A percentile compares a stretch with the other conserved stretches of the same genome.
Evolutionary conservation across 805 yeast genomes (phyloP).

Genomic region (Kregervanrija delftensis): DNA sequence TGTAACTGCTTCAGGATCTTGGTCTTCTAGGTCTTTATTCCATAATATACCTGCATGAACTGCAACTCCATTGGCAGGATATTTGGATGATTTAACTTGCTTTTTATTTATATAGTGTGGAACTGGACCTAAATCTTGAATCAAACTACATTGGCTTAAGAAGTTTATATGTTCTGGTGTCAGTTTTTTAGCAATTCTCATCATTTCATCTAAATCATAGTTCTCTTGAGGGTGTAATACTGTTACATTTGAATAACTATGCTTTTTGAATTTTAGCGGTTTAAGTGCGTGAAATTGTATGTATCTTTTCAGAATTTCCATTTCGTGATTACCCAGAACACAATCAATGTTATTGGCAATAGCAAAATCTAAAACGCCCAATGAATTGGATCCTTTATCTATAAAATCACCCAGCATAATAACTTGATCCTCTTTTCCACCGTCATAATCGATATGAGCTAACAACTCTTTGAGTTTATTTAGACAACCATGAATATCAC

Average conservation of each 20-base stretch:
- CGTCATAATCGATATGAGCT: slow-evolving; percentile 39
- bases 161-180: slow-evolving; percentile 55
- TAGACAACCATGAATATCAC: slow-evolving; percentile 84
- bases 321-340: slow-evolving; percentile 86
- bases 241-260: slow-evolving; percentile 6
- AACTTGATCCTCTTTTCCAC: slow-evolving; percentile 44
- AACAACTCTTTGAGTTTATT: slow-evolving; percentile 48
- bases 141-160: slow-evolving; percentile 57
- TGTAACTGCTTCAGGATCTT: slow-evolving; percentile 55
- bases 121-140: slow-evolving; percentile 54
- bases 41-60: slow-evolving; percentile 83
- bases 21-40: slow-evolving; percentile 46
- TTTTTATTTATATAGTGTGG: slow-evolving; percentile 33
- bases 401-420: slow-evolving; percentile 79
- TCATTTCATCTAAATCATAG: slow-evolving; percentile 31
- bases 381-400: slow-evolving; percentile 75
- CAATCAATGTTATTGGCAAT: slow-evolving; percentile 57
- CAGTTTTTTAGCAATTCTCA: slow-evolving; percentile 45
- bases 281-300: slow-evolving; percentile 48
- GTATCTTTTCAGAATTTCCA: slow-evolving; percentile 59
- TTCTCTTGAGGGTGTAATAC: slow-evolving; percentile 12
- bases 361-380: slow-evolving; percentile 60
- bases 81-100: slow-evolving; percentile 16
- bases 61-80: slow-evolving; percentile 42
- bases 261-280: slow-evolving; percentile 15